Evolutionary conservation across 495 filamentous ascomycete genomes (phyloP).

Genomic region (Eremomyces bilateralis): DNA sequence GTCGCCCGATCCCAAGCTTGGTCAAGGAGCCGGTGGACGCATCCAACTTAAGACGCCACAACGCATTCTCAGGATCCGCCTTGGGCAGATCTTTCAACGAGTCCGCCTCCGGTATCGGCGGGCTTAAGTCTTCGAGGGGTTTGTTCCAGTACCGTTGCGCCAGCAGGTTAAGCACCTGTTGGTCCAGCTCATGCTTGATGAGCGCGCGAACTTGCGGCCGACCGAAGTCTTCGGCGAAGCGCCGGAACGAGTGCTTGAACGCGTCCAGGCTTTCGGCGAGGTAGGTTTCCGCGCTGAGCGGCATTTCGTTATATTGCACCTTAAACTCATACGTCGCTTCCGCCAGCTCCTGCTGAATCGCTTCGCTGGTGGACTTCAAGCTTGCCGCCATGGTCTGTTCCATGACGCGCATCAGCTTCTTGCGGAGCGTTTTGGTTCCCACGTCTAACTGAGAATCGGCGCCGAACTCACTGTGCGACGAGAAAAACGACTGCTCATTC

Average conservation of each 20-base stretch:
- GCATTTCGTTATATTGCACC: constrained; percentile 95
- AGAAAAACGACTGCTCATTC: constrained; percentile 81
- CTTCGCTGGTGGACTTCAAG: constrained; percentile 66
- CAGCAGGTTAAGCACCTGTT: constrained; percentile 86
- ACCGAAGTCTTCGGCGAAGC: constrained; percentile 74
- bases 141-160: constrained; percentile 95
- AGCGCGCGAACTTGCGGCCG: constrained; percentile 72
- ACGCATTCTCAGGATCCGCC: constrained; percentile 58
- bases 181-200: constrained; percentile 79
- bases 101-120: constrained; percentile 41
- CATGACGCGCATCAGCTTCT: constrained; percentile 91
- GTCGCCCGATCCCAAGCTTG: constrained; percentile 75
- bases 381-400: constrained; percentile 93
- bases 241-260: constrained; percentile 96
- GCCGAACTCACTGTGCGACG: constrained; percentile 67
- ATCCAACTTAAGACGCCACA: constrained; percentile 90
- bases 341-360: constrained; percentile 85
- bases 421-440: constrained; percentile 67
- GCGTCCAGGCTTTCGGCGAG: constrained; percentile 82
- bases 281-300: constrained; percentile 86
- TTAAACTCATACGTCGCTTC: constrained; percentile 98
- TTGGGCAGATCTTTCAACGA: constrained; percentile 58
- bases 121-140: constrained; percentile 54
- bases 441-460: constrained; percentile 45
- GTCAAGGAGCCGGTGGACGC: constrained; percentile 76